Base-by-base conservation (phyloP, 441 rosid species). In the Biscutella laevigata region DNA sequence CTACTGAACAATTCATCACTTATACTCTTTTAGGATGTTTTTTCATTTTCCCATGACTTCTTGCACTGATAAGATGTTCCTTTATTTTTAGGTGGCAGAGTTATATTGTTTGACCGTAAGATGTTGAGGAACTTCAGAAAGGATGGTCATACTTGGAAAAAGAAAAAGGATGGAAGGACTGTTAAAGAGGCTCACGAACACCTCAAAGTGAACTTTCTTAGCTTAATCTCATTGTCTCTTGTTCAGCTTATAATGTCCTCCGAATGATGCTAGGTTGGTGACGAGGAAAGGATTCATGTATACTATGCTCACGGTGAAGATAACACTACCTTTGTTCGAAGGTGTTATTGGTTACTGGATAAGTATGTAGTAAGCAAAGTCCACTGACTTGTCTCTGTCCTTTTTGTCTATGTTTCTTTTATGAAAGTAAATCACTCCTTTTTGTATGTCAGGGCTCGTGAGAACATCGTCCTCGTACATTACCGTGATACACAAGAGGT, bases 171-270 rank as follows among this genome's bases (percentile, higher is more conserved):
- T 64, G 99, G 99, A 58, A 92, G 82, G 83, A 92, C 97, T 2
- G 79, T 88, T 47, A 92, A 88, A 69, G 99, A 92, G 78, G 99
- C 99, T 71, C 99, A 92, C 16, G 99, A 88, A 74, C 99, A 88
- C 76, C 74, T 92, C 30, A 92, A 88, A 76, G 99, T 88, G 68
- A 64, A 12, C 8, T 58, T 70, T 62, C 62, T 20, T 36, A 0
- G 7, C 6, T 33, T 26, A 15, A 57, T 34, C 28, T 49, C 8
- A 27, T 21, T 36, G 36, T 11, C 34, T 42, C n/a, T n/a, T n/a
- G n/a, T n/a, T n/a, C n/a, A n/a, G n/a, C n/a, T n/a, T n/a, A n/a
- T n/a, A n/a, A n/a, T n/a, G n/a, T n/a, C n/a, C n/a, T n/a, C n/a
- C n/a, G n/a, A n/a, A n/a, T n/a, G n/a, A n/a, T n/a, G n/a, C n/a